Evolutionary conservation across 345 rosid genomes (phyloP), one percentile per base, ranked within the genome.

Genomic region (Bruguiera gymnorhiza): DNA sequence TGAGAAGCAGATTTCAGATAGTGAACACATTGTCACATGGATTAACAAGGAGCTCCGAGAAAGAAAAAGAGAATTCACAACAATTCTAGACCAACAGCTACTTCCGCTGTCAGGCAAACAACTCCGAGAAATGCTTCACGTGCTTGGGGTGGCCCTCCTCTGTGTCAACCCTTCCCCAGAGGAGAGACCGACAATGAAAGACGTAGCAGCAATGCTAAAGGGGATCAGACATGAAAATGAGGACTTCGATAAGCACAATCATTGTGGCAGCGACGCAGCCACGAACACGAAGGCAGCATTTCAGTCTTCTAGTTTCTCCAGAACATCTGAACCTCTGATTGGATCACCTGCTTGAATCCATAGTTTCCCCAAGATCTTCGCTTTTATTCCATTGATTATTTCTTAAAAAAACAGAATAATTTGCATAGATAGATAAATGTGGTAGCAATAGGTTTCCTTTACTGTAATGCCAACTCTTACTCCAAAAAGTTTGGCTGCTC

Each of bases 151-250:
- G 65, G 87, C 94, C 36, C 80, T 85, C 53, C 85, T 88, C 29
- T 85, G 94, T 8, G 89, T 85, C 21, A 82, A 83, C 70, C 77
- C 84, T 52, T 70, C 62, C 39, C 91, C 91, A 0, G 88, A 82
- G 43, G 91, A 88, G 39, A 73, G 94, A 60, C 94, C 94, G 3
- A 55, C 88, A 53, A 86, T 88, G 94, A 88, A 80, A 70, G 94
- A 88, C 29, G 84, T 88, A 15, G 79, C 83, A 27, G 89, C 84
- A 70, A 78, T 88, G 89, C 80, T 88, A 43, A 76, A 73, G 56
- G 91, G 80, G 83, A 82, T 88, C 71, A 79, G 84, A 71, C 83
- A 83, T n/a, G 90, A 82, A 65, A 73, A 73, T n/a, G 85, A 83
- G 50, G 87, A 88, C 43, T 52, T 56, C 8, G 87, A 83, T 23